Evolutionary conservation across 371 early-diverging fungal genomes (phyloP), one percentile per base, ranked within the genome.

Genomic region (Mortierella sp.): DNA sequence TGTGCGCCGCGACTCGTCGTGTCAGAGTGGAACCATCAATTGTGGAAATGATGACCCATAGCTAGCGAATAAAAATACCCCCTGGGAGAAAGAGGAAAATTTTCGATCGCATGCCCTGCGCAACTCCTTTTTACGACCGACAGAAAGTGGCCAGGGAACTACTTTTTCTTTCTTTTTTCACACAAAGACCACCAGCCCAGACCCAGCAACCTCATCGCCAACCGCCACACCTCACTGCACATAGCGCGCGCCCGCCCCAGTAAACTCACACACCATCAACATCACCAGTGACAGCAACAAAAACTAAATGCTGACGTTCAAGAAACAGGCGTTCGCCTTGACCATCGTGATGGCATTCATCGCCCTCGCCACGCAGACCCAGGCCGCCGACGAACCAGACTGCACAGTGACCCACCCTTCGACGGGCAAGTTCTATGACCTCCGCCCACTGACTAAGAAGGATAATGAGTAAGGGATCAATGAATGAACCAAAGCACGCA

Each of bases 331-430:
- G 63, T 46, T 60, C 7, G 65, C 73, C 38, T 32, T 81, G 16
- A 76, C 80, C 70, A 65, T 85, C 63, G 74, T 76, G 43, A 35
- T 78, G 44, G 74, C 74, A 4, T 32, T 79, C 43, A 38, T 81
- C 12, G 82, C 84, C 55, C 27, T 84, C 56, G 58, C 75, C 38
- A 46, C 71, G 29, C 24, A 38, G 3, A 73, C 49, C 6, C 35
- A 10, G 0, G 86, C 82, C 16, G 79, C 78, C 8, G 82, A 85
- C 6, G 79, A 81, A 12, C 75, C 65, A 8, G 80, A 79, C 32
- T 85, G 86, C 80, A 79, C 86, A 14, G 86, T 82, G 48, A 77
- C 79, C 18, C 84, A 84, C 78, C 83, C 78, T 12, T 70, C 76
- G 11, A 76, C 76, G 8, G 79, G 79, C 65, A 85, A 85, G 75